Evolutionary conservation across 768 basidiomycete species (phyloP).

Genomic region (Pleurotus eryngii): DNA sequence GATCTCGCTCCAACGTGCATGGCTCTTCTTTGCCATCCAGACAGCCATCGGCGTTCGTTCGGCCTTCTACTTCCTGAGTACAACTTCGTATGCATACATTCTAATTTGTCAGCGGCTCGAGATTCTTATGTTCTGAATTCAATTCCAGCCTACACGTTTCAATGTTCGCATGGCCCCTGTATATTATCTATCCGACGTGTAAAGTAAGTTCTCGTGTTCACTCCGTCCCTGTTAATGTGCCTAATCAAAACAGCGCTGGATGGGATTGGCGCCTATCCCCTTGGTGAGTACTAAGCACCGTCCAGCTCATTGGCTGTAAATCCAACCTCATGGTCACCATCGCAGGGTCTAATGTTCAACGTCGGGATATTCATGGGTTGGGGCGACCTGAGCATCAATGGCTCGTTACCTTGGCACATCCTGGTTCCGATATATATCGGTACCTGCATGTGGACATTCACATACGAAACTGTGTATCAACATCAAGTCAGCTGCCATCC

Average conservation of each 20-base stretch:
- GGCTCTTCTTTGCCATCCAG: slow-evolving; percentile 25
- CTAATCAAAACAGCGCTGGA: slow-evolving; percentile 22
- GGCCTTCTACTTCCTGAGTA: slow-evolving; percentile 17
- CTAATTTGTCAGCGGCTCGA: neutral
- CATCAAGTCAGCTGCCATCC: slow-evolving; percentile 21
- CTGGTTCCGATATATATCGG: slow-evolving; percentile 22
- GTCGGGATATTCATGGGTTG: slow-evolving; percentile 30
- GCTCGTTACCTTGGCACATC: slow-evolving; percentile 20
- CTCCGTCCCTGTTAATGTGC: neutral
- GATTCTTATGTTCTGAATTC: neutral
- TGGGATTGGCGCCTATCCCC: slow-evolving; percentile 25
- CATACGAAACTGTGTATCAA: slow-evolving; percentile 31
- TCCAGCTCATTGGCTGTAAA: neutral
- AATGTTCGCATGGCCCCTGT: slow-evolving; percentile 27
- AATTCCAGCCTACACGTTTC: slow-evolving; percentile 18
- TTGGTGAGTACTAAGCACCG: slow-evolving; percentile 15
- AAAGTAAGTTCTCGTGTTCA: slow-evolving; percentile 18
- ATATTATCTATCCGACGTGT: slow-evolving; percentile 31
- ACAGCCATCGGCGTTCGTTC: slow-evolving; percentile 18
- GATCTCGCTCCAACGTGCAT: slow-evolving; percentile 22
- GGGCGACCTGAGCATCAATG: slow-evolving; percentile 21
- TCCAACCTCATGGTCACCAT: neutral
- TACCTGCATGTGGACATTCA: slow-evolving; percentile 26
- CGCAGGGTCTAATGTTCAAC: slow-evolving; percentile 29
- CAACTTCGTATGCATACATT: slow-evolving; percentile 15